Evolutionary conservation across 2,329 filamentous ascomycete species (phyloP), one percentile per base, ranked within the genome.

Genomic region (Fusarium buharicum): DNA sequence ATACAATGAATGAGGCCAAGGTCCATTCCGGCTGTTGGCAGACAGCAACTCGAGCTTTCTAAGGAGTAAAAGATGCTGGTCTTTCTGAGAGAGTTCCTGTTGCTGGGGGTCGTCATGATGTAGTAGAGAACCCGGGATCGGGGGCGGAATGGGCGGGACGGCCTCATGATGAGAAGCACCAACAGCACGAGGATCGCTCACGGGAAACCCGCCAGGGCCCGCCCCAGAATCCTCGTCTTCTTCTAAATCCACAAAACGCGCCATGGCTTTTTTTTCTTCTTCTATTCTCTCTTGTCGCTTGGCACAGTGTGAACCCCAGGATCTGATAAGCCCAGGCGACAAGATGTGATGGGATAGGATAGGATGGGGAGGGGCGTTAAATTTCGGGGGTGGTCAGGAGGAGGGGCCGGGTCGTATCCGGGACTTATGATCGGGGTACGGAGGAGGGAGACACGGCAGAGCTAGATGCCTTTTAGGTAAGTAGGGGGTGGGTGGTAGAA

Each of bases 201-300:
- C 54, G 52, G 58, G 38, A 50, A 59, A 50, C 48, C 41, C 60
- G 50, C 54, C 59, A 51, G 60, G 62, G 40, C 55, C 59, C 38
- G 63, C 59, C 30, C 59, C 55, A 38, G 45, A 58, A 50, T 69
- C 59, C 36, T 71, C 68, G 38, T 68, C 65, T 20, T 70, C 68
- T 49, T 70, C 69, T 57, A 71, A 70, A 52, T 71, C 69, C 63
- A 71, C 68, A 71, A 71, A 71, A 57, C 69, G 69, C 67, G 69
- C 69, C 69, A 71, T 71, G 59, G 65, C 62, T 51, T 58, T 43
- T 59, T 37, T 28, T 52, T 43, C 14, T 50, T 40, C 24, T 33
- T 20, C 4, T 30, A 7, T 37, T 48, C 41, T 33, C 33, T 55
- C 37, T 60, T 55, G 31, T 37, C 55, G 36, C 55, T 59, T 59